These are phyloP conservation scores for Puccinia hordei DNA, from an alignment of 1,284 basidiomycete species.

Conservation along the genomic window DNA sequence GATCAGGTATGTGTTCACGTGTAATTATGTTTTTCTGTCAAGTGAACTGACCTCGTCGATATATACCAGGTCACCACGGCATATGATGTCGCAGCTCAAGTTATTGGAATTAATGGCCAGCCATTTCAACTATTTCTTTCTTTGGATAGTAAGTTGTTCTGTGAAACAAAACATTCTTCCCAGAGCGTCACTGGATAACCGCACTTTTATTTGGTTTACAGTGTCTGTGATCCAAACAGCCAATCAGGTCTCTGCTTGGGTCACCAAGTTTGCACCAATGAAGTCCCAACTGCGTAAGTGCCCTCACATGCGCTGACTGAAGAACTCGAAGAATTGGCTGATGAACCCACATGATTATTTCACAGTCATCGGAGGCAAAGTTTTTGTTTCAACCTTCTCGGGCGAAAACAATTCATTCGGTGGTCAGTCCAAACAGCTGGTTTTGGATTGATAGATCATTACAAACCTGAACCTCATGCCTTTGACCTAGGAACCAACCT, in stretches of 20 bases:
- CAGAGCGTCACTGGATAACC: background rate
- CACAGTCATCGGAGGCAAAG: slow-evolving; percentile 17
- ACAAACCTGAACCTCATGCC: background rate
- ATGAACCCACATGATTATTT: background rate
- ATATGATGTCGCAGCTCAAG: slow-evolving; percentile 14
- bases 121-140: slow-evolving; percentile 42
- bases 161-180: background rate
- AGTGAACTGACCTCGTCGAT: background rate
- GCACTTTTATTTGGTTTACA: background rate
- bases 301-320: no score
- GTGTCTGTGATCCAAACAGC: slow-evolving; percentile 48
- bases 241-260: slow-evolving; percentile 28
- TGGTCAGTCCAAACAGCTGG: slow-evolving; percentile 1
- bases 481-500: background rate
- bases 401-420: slow-evolving; percentile 39
- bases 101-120: slow-evolving; percentile 3
- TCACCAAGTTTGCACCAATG: slow-evolving; percentile 22
- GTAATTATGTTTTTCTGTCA: background rate
- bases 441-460: background rate
- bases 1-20: slow-evolving; percentile 22
- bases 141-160: slow-evolving; percentile 29
- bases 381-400: slow-evolving; percentile 33
- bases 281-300: slow-evolving; percentile 33
- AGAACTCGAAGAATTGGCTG: no score
- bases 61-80: slow-evolving; percentile 23